phyloP scores from a whole-genome alignment of 129 eudicot genomes.

The Escallonia rubra region DNA sequence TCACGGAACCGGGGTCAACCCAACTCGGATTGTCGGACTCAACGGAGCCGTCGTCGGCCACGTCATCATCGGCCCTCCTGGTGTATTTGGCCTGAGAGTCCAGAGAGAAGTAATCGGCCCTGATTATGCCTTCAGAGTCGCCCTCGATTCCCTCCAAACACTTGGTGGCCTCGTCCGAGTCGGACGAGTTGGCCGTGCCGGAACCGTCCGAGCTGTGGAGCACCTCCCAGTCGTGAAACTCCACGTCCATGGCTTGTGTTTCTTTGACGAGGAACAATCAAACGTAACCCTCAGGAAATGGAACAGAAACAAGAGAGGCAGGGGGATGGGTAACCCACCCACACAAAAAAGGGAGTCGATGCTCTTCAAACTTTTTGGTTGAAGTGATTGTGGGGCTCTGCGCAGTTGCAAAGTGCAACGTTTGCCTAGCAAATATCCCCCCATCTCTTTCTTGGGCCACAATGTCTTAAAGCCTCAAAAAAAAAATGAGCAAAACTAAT shows the following conservation, averaged over 20 bases:
- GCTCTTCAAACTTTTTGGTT: too few relatives aligned
- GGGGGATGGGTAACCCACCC: too few relatives aligned
- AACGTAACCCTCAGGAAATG: too few relatives aligned
- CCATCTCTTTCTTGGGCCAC: too few relatives aligned
- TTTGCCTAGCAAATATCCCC: too few relatives aligned
- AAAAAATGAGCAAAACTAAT: too few relatives aligned
- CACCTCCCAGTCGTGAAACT: slow-evolving; percentile 64
- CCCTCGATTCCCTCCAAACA: slow-evolving; percentile 36
- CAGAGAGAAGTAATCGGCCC: slow-evolving; percentile 60
- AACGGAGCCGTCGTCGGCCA: slow-evolving; percentile 35
- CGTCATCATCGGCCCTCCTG: slow-evolving; percentile 1
- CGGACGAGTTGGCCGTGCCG: slow-evolving; percentile 7
- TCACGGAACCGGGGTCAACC: slow-evolving; percentile 59
- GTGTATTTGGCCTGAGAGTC: slow-evolving; percentile 25
- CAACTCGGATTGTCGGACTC: slow-evolving; percentile 58
- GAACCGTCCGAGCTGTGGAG: slow-evolving; percentile 42
- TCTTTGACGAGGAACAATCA: too few relatives aligned
- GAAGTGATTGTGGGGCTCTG: too few relatives aligned
- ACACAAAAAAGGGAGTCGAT: too few relatives aligned
- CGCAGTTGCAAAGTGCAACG: too few relatives aligned
- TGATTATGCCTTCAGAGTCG: slow-evolving; percentile 41
- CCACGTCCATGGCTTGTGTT: slow-evolving; percentile 35
- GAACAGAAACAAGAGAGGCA: too few relatives aligned
- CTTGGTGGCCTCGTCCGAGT: slow-evolving; percentile 8
- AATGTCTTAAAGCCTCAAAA: too few relatives aligned